phyloP scores from a whole-genome alignment of 1,284 basidiomycete genomes.

The Caloboletus firmus region DNA sequence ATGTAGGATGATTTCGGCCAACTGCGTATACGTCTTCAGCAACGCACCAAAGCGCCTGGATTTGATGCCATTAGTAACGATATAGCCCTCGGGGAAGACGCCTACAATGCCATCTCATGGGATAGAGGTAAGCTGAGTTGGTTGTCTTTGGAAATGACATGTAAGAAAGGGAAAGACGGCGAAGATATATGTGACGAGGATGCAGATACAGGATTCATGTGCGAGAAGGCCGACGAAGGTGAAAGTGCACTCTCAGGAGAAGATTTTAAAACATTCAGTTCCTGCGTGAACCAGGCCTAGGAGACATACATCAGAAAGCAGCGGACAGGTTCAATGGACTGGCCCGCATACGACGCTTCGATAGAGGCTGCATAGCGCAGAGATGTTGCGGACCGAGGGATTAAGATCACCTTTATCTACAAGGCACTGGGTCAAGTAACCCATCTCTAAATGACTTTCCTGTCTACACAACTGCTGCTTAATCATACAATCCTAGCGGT shows the following conservation, averaged over 20 bases:
- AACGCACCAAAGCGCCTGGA: constrained; percentile 86
- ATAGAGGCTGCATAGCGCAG: constrained; percentile 79
- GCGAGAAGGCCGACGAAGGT: constrained; percentile 46
- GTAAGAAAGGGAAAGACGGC: constrained; percentile 36
- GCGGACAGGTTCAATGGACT: background rate
- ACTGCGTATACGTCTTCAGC: constrained; percentile 85
- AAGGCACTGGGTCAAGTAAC: constrained; percentile 52
- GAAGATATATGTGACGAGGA: constrained; percentile 53
- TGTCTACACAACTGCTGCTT: constrained; percentile 63
- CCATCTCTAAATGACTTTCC: constrained; percentile 76
- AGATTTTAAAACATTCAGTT: constrained; percentile 66
- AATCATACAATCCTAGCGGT: constrained; percentile 42
- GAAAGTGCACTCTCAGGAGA: constrained; percentile 56
- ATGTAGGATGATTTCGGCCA: constrained; percentile 84
- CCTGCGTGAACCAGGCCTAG: constrained; percentile 80
- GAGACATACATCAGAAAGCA: constrained; percentile 10
- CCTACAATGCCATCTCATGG: constrained; percentile 83
- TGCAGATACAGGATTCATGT: constrained; percentile 50
- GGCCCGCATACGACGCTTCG: constrained; percentile 73
- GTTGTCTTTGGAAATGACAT: constrained; percentile 37
- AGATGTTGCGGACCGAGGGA: constrained; percentile 71
- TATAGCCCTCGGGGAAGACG: constrained; percentile 14
- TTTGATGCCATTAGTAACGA: constrained; percentile 8
- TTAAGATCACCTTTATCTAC: constrained; percentile 74
- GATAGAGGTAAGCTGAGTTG: constrained; percentile 76